phyloP scores from a whole-genome alignment of 805 yeast genomes.

The Lipomyces chichibuensis region DNA sequence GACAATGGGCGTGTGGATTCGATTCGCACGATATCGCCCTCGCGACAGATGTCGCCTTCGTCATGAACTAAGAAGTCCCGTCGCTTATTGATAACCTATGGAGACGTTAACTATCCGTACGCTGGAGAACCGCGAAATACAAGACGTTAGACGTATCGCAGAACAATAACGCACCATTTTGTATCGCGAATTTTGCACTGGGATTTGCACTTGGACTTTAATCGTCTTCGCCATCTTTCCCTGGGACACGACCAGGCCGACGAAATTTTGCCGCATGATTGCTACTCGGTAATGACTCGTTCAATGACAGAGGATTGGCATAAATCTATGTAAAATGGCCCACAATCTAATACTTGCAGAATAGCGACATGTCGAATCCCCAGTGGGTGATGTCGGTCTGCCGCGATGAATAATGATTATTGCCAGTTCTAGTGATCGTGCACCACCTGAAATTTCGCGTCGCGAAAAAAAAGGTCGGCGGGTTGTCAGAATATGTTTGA shows the following conservation, averaged over 20 bases:
- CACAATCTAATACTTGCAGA: no score
- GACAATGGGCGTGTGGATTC: conserved; percentile 83
- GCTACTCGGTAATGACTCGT: not conserved
- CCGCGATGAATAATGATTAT: no score
- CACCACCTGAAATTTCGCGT: no score
- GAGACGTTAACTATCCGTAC: conserved; percentile 1
- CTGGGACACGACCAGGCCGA: conserved; percentile 92
- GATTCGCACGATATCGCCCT: conserved; percentile 93
- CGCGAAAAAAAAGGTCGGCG: no score
- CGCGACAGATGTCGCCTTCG: conserved; percentile 86
- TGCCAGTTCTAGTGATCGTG: no score
- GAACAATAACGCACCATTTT: conserved; percentile 15
- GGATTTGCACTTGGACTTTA: conserved; percentile 83
- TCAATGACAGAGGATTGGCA: not conserved
- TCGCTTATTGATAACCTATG: conserved; percentile 65
- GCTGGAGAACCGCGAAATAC: not conserved
- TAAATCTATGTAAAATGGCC: not conserved
- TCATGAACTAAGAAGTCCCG: conserved; percentile 91
- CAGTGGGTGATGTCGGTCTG: no score
- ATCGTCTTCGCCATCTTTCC: conserved; percentile 96
- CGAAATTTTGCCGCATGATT: conserved; percentile 88
- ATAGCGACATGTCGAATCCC: not conserved
- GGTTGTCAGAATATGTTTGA: no score
- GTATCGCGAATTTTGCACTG: conserved; percentile 63
- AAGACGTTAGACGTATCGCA: not conserved